A percentile compares a stretch with the other conserved stretches of the same genome.
Evolutionary conservation across 1,139 yeast genomes (phyloP).

Genomic region (Yamadazyma aaseri): DNA sequence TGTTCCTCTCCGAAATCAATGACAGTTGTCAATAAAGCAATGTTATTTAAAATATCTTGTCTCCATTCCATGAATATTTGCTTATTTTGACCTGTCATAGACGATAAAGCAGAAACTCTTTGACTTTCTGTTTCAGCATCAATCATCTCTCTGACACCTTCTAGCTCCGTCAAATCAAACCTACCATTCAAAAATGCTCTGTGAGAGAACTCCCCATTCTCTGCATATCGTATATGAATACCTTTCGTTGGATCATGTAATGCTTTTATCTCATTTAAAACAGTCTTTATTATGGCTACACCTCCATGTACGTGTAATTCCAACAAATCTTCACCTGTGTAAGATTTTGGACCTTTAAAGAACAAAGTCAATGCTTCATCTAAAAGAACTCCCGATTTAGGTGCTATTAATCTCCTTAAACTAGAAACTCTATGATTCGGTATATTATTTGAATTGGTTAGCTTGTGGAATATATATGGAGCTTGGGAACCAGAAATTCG

Average conservation of each 20-base stretch:
- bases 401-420: slow-evolving; percentile 52
- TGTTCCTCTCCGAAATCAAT: slow-evolving; percentile 97
- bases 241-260: slow-evolving; percentile 45
- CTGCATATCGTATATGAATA: slow-evolving; percentile 70
- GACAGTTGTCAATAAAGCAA: slow-evolving; percentile 79
- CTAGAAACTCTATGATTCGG: slow-evolving; percentile 57
- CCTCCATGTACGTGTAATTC: slow-evolving; percentile 96
- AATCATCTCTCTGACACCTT: slow-evolving; percentile 84
- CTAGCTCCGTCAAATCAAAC: slow-evolving; percentile 76
- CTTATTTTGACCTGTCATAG: slow-evolving; percentile 70
- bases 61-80: slow-evolving; percentile 66
- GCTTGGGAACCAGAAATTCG: slow-evolving; percentile 78
- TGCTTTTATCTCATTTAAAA: slow-evolving; percentile 58
- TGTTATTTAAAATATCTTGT: slow-evolving; percentile 55
- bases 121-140: slow-evolving; percentile 95
- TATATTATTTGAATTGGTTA: slow-evolving; percentile 40
- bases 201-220: slow-evolving; percentile 87
- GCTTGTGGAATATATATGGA: slow-evolving; percentile 35
- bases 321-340: slow-evolving; percentile 87
- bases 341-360: slow-evolving; percentile 76
- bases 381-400: slow-evolving; percentile 40
- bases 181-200: slow-evolving; percentile 78
- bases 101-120: slow-evolving; percentile 67
- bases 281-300: slow-evolving; percentile 72
- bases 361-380: slow-evolving; percentile 77